Percentiles rank a stretch among this genome's conserved stretches.
phyloP scores from a whole-genome alignment of 108 stramenopile genomes.

The Pseudonitzschia multiseries region DNA sequence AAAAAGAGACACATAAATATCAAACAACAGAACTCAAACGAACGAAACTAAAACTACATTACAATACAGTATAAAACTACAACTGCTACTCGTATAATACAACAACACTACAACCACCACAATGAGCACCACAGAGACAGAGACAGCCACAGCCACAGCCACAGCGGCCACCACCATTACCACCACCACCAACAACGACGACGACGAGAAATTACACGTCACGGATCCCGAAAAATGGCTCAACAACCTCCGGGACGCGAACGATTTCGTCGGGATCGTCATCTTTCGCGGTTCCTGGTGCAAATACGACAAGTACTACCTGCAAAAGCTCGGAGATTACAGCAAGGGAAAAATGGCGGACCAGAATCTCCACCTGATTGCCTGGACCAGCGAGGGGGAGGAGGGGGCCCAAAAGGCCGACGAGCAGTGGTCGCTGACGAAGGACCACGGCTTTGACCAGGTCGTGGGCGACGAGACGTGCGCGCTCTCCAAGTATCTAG shows the following conservation, averaged over 20 bases:
- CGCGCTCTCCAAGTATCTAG: conserved; percentile 47
- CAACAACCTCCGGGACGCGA: conserved; percentile 14
- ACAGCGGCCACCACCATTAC: background rate
- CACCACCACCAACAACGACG: background rate
- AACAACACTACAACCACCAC: background rate
- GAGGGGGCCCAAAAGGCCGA: conserved; percentile 52
- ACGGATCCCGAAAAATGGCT: conserved; percentile 54
- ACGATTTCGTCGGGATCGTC: conserved; percentile 42
- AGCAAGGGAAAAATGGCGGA: conserved; percentile 27
- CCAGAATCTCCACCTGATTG: conserved; percentile 39
- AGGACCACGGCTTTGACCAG: conserved; percentile 28
- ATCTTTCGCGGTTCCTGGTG: conserved; percentile 51
- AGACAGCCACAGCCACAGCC: no score
- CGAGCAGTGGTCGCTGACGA: conserved; percentile 47
- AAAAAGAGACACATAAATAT: no score
- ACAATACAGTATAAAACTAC: no score
- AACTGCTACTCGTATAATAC: no score
- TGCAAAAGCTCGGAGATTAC: conserved; percentile 44
- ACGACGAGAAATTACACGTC: conserved; percentile 14
- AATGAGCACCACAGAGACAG: background rate
- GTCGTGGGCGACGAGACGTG: conserved; percentile 49
- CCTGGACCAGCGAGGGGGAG: conserved; percentile 50
- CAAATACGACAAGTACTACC: conserved; percentile 47
- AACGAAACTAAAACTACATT: no score
- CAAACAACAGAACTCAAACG: no score